These are phyloP conservation scores for Jamesozyma jinghongensis DNA, from an alignment of 805 yeast species.

Conservation along the genomic window DNA sequence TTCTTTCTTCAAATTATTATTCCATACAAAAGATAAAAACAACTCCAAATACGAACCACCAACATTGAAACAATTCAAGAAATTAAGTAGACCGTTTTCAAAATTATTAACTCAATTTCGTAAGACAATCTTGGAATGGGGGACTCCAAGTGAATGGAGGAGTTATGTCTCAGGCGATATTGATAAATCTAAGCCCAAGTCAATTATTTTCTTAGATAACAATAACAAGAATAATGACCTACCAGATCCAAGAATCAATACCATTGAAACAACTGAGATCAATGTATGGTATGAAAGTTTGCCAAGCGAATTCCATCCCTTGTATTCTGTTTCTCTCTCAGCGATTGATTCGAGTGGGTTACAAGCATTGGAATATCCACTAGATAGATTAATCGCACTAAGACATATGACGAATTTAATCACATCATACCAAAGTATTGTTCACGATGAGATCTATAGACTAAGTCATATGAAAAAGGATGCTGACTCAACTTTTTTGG, in stretches of 20 bases:
- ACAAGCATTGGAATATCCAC: constrained; percentile 17
- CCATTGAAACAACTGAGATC: constrained; percentile 16
- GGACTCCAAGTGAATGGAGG: constrained; percentile 27
- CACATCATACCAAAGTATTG: constrained; percentile 16
- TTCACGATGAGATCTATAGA: constrained; percentile 24
- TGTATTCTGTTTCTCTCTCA: constrained; percentile 8
- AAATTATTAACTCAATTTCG: constrained; percentile 18
- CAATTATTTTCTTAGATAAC: constrained; percentile 1
- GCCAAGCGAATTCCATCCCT: constrained; percentile 17
- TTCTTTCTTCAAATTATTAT: constrained; percentile 18
- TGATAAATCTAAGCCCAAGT: background rate
- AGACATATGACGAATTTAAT: constrained; percentile 21
- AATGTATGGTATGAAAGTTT: constrained; percentile 13
- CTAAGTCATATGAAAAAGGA: constrained; percentile 23
- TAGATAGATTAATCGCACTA: constrained; percentile 20
- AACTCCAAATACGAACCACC: background rate
- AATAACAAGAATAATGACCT: constrained; percentile 8
- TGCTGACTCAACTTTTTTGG: constrained; percentile 22
- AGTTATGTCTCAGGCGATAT: background rate
- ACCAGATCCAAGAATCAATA: constrained; percentile 15
- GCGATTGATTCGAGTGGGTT: constrained; percentile 21
- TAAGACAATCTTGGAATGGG: constrained; percentile 19
- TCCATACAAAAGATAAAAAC: constrained; percentile 11
- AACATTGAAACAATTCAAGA: constrained; percentile 10
- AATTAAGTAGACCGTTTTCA: constrained; percentile 16